Conservation (phyloP, 768 basidiomycete genomes). For the Russula vinacea region DNA sequence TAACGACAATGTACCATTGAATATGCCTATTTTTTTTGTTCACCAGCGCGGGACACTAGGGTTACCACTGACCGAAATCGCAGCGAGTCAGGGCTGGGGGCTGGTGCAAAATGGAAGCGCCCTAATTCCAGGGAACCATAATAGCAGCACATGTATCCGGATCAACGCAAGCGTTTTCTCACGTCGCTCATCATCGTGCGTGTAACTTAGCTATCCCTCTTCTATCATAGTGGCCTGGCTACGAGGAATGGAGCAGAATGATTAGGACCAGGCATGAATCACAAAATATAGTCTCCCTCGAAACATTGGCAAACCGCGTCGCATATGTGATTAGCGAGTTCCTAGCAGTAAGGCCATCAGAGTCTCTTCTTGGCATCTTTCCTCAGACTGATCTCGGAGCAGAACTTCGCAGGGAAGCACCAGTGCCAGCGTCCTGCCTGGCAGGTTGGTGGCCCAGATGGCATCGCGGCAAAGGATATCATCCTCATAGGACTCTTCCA, state of each 20-base stretch:
- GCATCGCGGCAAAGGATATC: constrained; percentile 18
- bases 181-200: no score
- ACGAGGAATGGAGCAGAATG: constrained; percentile 8
- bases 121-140: no score
- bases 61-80: no score
- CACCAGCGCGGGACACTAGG: no score
- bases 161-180: no score
- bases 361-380: neutral
- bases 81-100: no score
- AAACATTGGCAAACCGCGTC: constrained; percentile 3
- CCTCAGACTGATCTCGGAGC: neutral
- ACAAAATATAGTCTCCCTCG: constrained; percentile 8
- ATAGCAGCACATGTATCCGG: no score
- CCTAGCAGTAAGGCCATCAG: constrained; percentile 5
- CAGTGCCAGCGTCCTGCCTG: neutral
- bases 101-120: no score
- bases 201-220: no score
- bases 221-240: no score
- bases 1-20: no score
- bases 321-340: constrained; percentile 18
- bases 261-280: constrained; percentile 9
- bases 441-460: constrained; percentile 3
- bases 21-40: no score
- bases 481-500: constrained; percentile 21
- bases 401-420: neutral